phyloP scores from a whole-genome alignment of 75 land plant genomes.

The Ceratopteris richardii region DNA sequence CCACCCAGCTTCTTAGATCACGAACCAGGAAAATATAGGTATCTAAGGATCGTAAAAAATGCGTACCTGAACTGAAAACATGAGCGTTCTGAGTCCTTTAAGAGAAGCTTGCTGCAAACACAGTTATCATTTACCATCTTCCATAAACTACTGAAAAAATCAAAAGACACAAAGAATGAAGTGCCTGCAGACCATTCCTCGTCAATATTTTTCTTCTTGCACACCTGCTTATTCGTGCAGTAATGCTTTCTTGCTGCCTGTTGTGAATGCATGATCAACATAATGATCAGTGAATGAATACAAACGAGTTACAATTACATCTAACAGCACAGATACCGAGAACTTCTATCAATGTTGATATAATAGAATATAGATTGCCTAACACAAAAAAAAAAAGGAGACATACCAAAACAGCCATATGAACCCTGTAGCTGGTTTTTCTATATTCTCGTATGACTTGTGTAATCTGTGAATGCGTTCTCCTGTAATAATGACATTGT shows the following conservation, averaged over 20 bases:
- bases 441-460: constrained; percentile 78
- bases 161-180: background rate
- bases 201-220: constrained; percentile 63
- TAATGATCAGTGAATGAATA: too few relatives aligned
- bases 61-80: constrained; percentile 78
- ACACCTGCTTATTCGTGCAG: constrained; percentile 63
- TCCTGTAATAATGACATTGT: constrained; percentile 33
- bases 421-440: constrained; percentile 82
- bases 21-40: too few relatives aligned
- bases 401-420: constrained; percentile 86
- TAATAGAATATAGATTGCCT: too few relatives aligned
- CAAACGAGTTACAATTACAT: too few relatives aligned
- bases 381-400: background rate
- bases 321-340: too few relatives aligned
- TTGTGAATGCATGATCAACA: constrained; percentile 7
- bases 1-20: too few relatives aligned
- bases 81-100: constrained; percentile 34
- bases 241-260: constrained; percentile 92
- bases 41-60: too few relatives aligned
- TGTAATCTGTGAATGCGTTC: constrained; percentile 91
- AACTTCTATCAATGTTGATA: too few relatives aligned
- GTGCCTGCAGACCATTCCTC: constrained; percentile 58
- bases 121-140: background rate
- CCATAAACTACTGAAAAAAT: constrained; percentile 7
- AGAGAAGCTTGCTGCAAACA: constrained; percentile 62